A percentile compares a stretch with the other conserved stretches of the same genome.
Evolutionary conservation across 345 rosid genomes (phyloP).

Genomic region (Sisymbrium irio): DNA sequence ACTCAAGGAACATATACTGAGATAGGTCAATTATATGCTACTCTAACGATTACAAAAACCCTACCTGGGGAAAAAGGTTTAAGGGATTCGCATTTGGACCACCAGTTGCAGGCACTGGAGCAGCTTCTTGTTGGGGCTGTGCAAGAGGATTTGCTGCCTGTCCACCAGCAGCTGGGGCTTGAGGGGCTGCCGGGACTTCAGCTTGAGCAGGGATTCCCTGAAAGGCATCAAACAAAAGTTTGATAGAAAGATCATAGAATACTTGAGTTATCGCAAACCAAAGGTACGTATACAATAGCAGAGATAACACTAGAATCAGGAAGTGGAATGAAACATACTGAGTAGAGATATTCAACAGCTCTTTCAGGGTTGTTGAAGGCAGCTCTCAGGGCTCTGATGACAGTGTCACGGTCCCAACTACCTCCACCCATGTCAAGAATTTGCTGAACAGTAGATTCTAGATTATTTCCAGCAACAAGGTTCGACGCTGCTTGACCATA

Average conservation of each 20-base stretch:
- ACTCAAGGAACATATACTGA: not conserved
- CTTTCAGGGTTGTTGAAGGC: constrained; percentile 96
- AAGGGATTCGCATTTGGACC: constrained; percentile 40
- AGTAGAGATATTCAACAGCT: constrained; percentile 93
- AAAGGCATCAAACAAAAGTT: not conserved
- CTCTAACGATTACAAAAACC: not conserved
- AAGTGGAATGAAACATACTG: constrained; percentile 47
- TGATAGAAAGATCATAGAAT: not conserved
- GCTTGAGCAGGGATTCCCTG: constrained; percentile 42
- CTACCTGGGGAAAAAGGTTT: constrained; percentile 38
- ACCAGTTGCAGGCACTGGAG: constrained; percentile 28
- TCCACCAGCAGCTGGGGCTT: constrained; percentile 33
- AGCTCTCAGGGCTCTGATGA: constrained; percentile 85
- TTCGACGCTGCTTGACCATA: constrained; percentile 93
- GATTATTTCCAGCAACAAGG: constrained; percentile 79
- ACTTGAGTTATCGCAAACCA: not conserved
- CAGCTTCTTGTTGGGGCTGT: constrained; percentile 34
- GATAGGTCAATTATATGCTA: not conserved
- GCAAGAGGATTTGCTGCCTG: constrained; percentile 32
- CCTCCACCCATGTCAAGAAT: constrained; percentile 99
- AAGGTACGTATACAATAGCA: not conserved
- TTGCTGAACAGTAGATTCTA: constrained; percentile 81
- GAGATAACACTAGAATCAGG: not conserved
- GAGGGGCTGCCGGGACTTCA: constrained; percentile 34
- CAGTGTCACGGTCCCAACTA: constrained; percentile 87